Conservation (phyloP, 768 basidiomycete genomes). For the Podaxis sp. region DNA sequence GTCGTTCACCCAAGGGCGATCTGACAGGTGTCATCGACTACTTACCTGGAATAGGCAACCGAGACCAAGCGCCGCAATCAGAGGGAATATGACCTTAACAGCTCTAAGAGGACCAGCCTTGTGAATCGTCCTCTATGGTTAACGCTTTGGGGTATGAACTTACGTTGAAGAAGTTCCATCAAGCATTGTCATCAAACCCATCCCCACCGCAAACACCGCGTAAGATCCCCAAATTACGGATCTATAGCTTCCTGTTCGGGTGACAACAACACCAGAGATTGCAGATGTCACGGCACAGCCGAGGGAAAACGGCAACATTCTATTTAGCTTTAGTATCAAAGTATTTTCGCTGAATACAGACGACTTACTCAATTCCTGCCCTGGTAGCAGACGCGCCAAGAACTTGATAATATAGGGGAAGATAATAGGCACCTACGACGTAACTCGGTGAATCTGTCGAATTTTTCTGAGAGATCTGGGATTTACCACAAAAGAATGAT, state of each 20-base stretch:
- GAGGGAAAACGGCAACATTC: constrained; percentile 76
- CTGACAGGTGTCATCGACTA: neutral
- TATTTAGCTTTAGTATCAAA: constrained; percentile 23
- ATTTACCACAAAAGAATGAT: constrained; percentile 56
- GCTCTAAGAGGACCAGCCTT: constrained; percentile 42
- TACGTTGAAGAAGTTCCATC: constrained; percentile 55
- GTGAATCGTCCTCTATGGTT: neutral
- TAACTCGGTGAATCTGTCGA: neutral
- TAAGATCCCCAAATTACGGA: constrained; percentile 62
- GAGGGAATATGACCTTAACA: constrained; percentile 59
- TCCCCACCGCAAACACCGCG: constrained; percentile 57
- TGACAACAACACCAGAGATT: constrained; percentile 54
- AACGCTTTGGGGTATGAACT: constrained; percentile 21
- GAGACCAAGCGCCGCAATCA: constrained; percentile 65
- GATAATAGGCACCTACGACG: constrained; percentile 53
- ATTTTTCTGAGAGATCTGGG: neutral
- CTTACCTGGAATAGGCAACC: constrained; percentile 64
- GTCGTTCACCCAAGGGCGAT: neutral
- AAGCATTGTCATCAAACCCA: constrained; percentile 72
- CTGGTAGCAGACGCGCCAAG: constrained; percentile 73
- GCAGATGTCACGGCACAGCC: constrained; percentile 55
- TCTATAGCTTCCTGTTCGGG: constrained; percentile 59
- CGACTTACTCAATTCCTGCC: constrained; percentile 60
- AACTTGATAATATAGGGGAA: constrained; percentile 79
- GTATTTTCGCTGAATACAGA: neutral